phyloP scores from a whole-genome alignment of 441 rosid species.

The Raphanus hybrid region DNA sequence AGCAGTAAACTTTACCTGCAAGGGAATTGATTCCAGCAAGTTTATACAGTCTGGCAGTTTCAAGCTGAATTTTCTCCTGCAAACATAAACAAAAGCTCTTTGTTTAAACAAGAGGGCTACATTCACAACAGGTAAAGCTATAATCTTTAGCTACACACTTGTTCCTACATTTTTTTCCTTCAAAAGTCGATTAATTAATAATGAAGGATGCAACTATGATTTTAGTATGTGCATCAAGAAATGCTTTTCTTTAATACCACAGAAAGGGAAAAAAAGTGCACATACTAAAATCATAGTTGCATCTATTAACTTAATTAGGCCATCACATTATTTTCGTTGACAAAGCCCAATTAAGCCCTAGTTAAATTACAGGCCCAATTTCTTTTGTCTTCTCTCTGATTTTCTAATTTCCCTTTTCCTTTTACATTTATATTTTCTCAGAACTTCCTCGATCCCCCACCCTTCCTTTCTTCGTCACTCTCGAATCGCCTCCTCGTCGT shows the following conservation, averaged over 20 bases:
- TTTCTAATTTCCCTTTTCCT: no score
- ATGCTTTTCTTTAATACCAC: neutral
- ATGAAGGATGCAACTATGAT: neutral
- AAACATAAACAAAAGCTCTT: conserved; percentile 16
- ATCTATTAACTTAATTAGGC: no score
- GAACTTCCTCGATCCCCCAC: no score
- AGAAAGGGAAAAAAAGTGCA: neutral
- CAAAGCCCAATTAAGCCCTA: no score
- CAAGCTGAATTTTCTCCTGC: conserved; percentile 94
- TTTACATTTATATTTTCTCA: no score
- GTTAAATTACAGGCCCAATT: no score
- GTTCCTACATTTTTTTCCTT: neutral
- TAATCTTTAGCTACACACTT: neutral
- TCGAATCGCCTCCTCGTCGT: no score
- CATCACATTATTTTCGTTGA: no score
- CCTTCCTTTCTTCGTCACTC: no score
- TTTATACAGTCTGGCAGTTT: conserved; percentile 92
- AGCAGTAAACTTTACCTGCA: conserved; percentile 62
- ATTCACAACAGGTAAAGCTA: conserved; percentile 6
- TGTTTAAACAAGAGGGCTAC: neutral
- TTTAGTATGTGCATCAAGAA: neutral
- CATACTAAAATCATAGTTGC: no score
- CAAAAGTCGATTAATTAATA: neutral
- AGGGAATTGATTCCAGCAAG: conserved; percentile 90
- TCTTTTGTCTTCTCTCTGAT: no score